Evolutionary conservation across 306 rosid genomes (phyloP), one percentile per base, ranked within the genome.

Genomic region (Spatholobus suberectus): DNA sequence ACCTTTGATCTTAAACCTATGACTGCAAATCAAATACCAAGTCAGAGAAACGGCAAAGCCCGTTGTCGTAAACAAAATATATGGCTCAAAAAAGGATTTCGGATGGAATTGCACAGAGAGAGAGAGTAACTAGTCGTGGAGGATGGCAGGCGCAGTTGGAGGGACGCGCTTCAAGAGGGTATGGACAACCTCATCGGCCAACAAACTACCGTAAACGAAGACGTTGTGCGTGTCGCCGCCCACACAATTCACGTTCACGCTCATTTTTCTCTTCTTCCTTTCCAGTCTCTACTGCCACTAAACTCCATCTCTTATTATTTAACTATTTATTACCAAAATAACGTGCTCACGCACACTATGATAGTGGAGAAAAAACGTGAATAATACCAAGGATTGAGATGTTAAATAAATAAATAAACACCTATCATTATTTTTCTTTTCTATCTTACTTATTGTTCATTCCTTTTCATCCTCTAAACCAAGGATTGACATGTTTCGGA

Each of bases 171-270:
- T 88, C 54, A 94, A 54, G 76, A 96, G 96, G 13, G 76, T 79
- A 0, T 83, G 85, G 13, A 94, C 94, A 70, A 96, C 92, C 35
- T 94, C 99, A 49, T 94, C 97, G 9, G 97, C 92, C 43, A 90
- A 69, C 62, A 96, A 95, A 83, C 94, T 91, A 13, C 98, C 96
- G 73, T 96, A 96, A 12, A 94, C 98, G 88, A 96, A 96, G 17
- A 96, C 98, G 87, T 81, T 83, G 81, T 96, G 84, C 17, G 57
- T 47, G 3, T 40, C 71, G 10, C 72, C 73, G 29, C 20, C 70
- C 41, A 23, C 73, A 5, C 37, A 44, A 38, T 34, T 49, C 58
- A 24, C 34, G 2, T 59, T 57, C 79, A 11, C 32, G 17, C 51
- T 59, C 73, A 38, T 5, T n/a, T n/a, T 18, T 8, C 58, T 26